Base-by-base conservation (phyloP, 176 grass and related monocot species). In the barley (Hordeum vulgare) region DNA sequence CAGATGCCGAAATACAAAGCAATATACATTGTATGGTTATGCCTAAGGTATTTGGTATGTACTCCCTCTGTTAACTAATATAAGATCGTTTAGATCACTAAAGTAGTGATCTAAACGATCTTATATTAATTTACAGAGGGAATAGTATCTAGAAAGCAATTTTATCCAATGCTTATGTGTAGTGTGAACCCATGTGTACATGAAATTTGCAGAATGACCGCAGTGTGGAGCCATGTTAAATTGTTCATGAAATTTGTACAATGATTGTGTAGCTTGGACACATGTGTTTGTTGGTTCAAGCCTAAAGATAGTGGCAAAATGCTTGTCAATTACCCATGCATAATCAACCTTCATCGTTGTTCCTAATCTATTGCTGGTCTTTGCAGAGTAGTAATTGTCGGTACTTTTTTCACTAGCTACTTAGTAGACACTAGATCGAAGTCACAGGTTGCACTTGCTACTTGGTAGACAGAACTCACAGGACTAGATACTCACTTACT, bases 161-260 rank as follows among this genome's bases (percentile, higher is more conserved):
- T 42, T 39, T 71, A 20, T 59, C 49, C 49, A 70, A 59, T 71
- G 57, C 24, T 41, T 4, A 5, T 75, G 27, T 85, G 23, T 11
- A 41, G 7, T 77, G 80, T 65, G 17, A 44, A 35, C 68, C 21
- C 33, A 81, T 72, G 17, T 47, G 57, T 13, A 54, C 13, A 53
- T 80, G 61, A 44, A 81, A 81, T 45, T 40, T 81, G 47, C 47
- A 51, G 47, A 51, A 18, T 51, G 47, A 51, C 47, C 80, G 23
- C 8, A 51, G 9, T 77, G 80, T 64, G 17, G 34, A 44, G 60
- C 14, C 33, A 81, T 78, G n/a, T 47, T 64, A 17, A 71, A 78
- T 56, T 72, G 64, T 13, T 26, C 13, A 53, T 80, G 61, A 44
- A 71, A 81, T 45, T 51, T 81, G 3, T 9, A 77, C 56, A 83